Base-by-base conservation (phyloP, 2,329 filamentous ascomycete species). In the Diplodia scrobiculata region DNA sequence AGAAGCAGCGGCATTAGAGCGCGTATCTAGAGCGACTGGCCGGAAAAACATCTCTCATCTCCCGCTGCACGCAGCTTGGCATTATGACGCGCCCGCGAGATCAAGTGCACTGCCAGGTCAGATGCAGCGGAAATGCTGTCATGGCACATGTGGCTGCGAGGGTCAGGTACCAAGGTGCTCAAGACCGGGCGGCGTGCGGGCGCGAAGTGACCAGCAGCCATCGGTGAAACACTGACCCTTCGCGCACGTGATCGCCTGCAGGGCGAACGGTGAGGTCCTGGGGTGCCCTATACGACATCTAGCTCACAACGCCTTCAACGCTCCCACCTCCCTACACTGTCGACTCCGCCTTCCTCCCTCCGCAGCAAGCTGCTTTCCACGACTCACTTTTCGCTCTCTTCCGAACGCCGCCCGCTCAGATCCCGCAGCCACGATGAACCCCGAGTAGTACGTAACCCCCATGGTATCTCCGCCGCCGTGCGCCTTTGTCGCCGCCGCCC, bases 401-500 rank as follows among this genome's bases (percentile, higher is more conserved):
- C 38, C 27, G 19, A 54, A 58, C 41, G 38, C 63, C 51, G 41
- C 53, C 21, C 53, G 29, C 63, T 47, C 52, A 52, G 29, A 60
- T 69, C 65, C 67, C 63, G 67, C 72, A 72, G 73, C 79, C 84
- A 91, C 74, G 78, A 95, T 95, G 91, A 95, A 95, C 86, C 91
- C 91, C 79, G 91, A 95, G 91, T 95, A 86, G 91, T 95, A 88
- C 78, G 90, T 88, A 74, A 70, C 58, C 73, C 69, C 66, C 68
- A 70, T 66, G 36, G 50, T 63, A 66, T 58, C 67, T 66, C 55
- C 60, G 59, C 66, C 59, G 65, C 65, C 11, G 55, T 51, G 65
- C 55, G 65, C 65, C 65, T 62, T 63, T 63, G 65, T 63, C 54
- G 65, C 48, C 65, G 48, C 34, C 50, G 34, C 32, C 54, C 29